phyloP scores from a whole-genome alignment of 75 land plant species.

The Larix kaempferi region DNA sequence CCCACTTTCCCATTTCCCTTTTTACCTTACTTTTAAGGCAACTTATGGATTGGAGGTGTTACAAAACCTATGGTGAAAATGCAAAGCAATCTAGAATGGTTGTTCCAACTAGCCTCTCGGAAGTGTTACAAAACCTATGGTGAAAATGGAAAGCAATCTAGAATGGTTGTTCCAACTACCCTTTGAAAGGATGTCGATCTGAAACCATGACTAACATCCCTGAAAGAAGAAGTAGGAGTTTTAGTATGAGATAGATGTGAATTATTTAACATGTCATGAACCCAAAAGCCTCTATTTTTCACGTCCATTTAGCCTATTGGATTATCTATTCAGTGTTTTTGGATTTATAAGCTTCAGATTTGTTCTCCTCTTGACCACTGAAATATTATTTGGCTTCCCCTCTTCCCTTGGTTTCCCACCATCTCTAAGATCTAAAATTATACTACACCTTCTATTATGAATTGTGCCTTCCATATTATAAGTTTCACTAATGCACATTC shows the following conservation, averaged over 20 bases:
- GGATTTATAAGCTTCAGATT: not conserved
- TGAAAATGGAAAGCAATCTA: not conserved
- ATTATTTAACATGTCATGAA: not conserved
- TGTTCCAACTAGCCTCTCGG: slow-evolving; percentile 14
- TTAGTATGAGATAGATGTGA: not conserved
- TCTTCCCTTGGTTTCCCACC: no score
- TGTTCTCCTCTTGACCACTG: not conserved
- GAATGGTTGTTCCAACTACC: slow-evolving; percentile 6
- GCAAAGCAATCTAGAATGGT: not conserved
- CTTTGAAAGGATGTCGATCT: not conserved
- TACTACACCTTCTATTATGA: no score
- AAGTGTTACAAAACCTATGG: not conserved
- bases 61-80: no score
- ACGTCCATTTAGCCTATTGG: not conserved
- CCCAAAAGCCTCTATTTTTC: no score
- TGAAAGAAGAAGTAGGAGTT: not conserved
- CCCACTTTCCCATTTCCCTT: no score
- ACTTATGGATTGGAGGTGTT: not conserved
- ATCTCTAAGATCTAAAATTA: no score
- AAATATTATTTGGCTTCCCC: slow-evolving; percentile 7
- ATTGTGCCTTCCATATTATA: no score
- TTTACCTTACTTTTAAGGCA: not conserved
- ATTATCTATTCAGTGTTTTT: not conserved
- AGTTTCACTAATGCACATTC: no score
- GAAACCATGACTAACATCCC: not conserved